Evolutionary conservation across 495 filamentous ascomycete species (phyloP).

Genomic region (Penicillium alfredii): DNA sequence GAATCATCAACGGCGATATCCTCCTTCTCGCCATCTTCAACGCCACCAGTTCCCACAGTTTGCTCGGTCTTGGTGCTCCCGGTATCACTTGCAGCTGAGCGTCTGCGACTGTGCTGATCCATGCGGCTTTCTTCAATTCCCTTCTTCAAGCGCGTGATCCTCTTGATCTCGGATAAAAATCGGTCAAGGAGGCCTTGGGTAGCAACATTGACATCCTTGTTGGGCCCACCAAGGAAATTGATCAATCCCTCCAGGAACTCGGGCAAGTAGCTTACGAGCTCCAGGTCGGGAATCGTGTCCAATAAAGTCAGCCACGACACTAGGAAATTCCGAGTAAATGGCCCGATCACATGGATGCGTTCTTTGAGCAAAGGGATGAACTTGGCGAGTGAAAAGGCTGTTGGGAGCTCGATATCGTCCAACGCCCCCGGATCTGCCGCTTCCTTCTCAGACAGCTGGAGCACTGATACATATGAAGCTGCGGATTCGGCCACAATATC

Average conservation of each 20-base stretch:
- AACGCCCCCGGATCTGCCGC: slow-evolving; percentile 40
- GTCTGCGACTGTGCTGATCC: slow-evolving; percentile 59
- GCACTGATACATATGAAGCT: slow-evolving; percentile 85
- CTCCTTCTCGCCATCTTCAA: slow-evolving; percentile 32
- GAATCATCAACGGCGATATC: slow-evolving; percentile 50
- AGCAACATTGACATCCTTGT: slow-evolving; percentile 86
- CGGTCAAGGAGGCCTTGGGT: slow-evolving; percentile 87
- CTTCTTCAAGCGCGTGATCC: slow-evolving; percentile 86
- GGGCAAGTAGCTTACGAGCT: slow-evolving; percentile 87
- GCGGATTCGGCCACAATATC: slow-evolving; percentile 98
- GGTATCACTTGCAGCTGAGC: slow-evolving; percentile 59
- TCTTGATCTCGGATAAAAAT: slow-evolving; percentile 90
- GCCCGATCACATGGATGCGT: slow-evolving; percentile 86
- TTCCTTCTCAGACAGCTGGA: slow-evolving; percentile 51
- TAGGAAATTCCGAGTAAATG: slow-evolving; percentile 90
- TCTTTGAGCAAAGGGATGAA: slow-evolving; percentile 94
- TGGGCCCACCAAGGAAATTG: slow-evolving; percentile 85
- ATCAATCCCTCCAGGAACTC: slow-evolving; percentile 88
- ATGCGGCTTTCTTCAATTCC: slow-evolving; percentile 84
- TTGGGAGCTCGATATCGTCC: slow-evolving; percentile 58
- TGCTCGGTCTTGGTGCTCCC: slow-evolving; percentile 51
- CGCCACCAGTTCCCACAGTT: slow-evolving; percentile 20
- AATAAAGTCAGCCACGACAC: slow-evolving; percentile 94
- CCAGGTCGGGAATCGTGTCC: slow-evolving; percentile 94
- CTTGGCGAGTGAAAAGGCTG: slow-evolving; percentile 82